phyloP scores from a whole-genome alignment of 2,329 filamentous ascomycete species.

The Neonectria magnoliae region DNA sequence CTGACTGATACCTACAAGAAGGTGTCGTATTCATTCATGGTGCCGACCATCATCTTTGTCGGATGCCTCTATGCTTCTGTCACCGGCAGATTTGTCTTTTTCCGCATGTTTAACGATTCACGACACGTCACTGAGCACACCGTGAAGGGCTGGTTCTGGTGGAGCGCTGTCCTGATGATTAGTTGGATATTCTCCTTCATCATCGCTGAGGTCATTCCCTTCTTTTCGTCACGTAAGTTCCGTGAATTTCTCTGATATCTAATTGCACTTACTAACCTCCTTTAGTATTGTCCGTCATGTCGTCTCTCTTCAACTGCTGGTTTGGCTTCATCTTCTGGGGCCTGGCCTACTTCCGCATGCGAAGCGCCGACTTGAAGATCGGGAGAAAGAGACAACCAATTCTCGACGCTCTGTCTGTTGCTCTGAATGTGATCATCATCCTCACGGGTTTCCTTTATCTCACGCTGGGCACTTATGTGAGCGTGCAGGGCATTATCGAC shows the following conservation, averaged over 20 bases:
- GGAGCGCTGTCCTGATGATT: slow-evolving; percentile 73
- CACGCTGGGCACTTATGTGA: slow-evolving; percentile 81
- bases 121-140: slow-evolving; percentile 84
- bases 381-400: slow-evolving; percentile 61
- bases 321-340: slow-evolving; percentile 97
- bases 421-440: slow-evolving; percentile 78
- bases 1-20: slow-evolving; percentile 84
- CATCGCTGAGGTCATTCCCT: slow-evolving; percentile 91
- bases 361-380: slow-evolving; percentile 67
- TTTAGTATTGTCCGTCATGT: slow-evolving; percentile 74
- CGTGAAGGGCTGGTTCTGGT: slow-evolving; percentile 79
- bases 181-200: slow-evolving; percentile 87
- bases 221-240: slow-evolving; percentile 78
- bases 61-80: slow-evolving; percentile 92
- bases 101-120: slow-evolving; percentile 83
- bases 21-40: slow-evolving; percentile 92
- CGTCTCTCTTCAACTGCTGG: slow-evolving; percentile 89
- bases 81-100: slow-evolving; percentile 88
- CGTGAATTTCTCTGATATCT: rapidly evolving
- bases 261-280: slow-evolving; percentile 11
- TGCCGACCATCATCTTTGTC: slow-evolving; percentile 90
- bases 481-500: slow-evolving; percentile 78
- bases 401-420: slow-evolving; percentile 63
- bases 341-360: slow-evolving; percentile 81
- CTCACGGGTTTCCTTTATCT: slow-evolving; percentile 81